These are phyloP conservation scores for Protomyces arabidopsidicola DNA, from an alignment of 1,139 yeast genomes.

Conservation along the genomic window DNA sequence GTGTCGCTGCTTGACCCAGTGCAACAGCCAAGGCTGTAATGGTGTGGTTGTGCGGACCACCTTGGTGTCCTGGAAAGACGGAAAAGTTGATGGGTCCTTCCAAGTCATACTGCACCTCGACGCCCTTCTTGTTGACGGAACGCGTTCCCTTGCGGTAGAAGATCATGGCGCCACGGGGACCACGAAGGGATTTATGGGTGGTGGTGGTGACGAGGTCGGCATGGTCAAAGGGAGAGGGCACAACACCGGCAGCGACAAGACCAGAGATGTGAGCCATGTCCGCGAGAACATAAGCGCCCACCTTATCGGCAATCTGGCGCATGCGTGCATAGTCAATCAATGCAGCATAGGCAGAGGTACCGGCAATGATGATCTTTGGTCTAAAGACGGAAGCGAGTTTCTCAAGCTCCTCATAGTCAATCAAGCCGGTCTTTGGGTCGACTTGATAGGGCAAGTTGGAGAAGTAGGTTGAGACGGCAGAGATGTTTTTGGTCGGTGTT, in stretches of 20 bases:
- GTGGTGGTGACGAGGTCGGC: constrained; percentile 98
- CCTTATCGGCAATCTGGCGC: constrained; percentile 94
- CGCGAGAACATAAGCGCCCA: constrained; percentile 91
- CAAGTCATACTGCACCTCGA: constrained; percentile 79
- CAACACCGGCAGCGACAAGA: constrained; percentile 90
- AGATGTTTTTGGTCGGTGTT: constrained; percentile 89
- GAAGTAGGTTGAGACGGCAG: constrained; percentile 92
- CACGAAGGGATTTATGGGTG: constrained; percentile 95
- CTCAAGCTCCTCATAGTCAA: constrained; percentile 91
- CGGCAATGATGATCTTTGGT: constrained; percentile 94
- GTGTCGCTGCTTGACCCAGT: constrained; percentile 85
- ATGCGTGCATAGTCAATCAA: constrained; percentile 90
- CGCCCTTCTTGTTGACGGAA: constrained; percentile 85
- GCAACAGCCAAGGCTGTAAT: constrained; percentile 97
- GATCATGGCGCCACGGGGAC: constrained; percentile 99
- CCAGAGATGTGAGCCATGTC: constrained; percentile 96
- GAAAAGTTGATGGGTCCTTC: constrained; percentile 95
- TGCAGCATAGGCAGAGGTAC: constrained; percentile 96
- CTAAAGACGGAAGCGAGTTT: constrained; percentile 83
- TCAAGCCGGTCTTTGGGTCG: constrained; percentile 81
- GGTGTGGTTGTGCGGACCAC: constrained; percentile 99
- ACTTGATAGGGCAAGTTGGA: constrained; percentile 99
- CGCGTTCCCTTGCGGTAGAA: constrained; percentile 96
- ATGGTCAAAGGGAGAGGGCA: constrained; percentile 91
- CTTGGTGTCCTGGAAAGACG: constrained; percentile 99